These are phyloP conservation scores for Hypoxylon subgilvum DNA, from an alignment of 495 filamentous ascomycete species.

Conservation along the genomic window DNA sequence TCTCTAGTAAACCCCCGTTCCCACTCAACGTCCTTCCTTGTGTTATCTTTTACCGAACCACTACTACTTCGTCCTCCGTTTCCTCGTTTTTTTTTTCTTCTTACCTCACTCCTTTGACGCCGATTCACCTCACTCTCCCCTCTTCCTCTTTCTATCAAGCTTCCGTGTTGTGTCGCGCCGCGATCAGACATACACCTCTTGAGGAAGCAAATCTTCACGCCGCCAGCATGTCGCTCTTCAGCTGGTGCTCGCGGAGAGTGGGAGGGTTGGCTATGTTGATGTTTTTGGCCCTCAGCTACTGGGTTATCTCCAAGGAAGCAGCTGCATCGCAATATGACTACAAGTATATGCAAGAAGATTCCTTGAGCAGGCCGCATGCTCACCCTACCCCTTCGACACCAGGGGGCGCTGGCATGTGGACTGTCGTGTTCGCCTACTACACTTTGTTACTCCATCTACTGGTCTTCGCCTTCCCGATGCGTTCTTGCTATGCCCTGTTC, in stretches of 20 bases:
- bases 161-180: slow-evolving; percentile 15
- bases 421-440: slow-evolving; percentile 57
- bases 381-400: slow-evolving; percentile 35
- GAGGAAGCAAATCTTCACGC: slow-evolving; percentile 28
- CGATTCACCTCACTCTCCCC: slow-evolving; percentile 23
- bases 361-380: slow-evolving; percentile 46
- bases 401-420: slow-evolving; percentile 45
- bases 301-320: slow-evolving; percentile 54
- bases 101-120: slow-evolving; percentile 25
- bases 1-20: slow-evolving; percentile 23
- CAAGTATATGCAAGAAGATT: slow-evolving; percentile 52
- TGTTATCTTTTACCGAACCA: slow-evolving; percentile 33
- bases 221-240: slow-evolving; percentile 54
- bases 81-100: slow-evolving; percentile 15
- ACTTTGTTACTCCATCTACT: slow-evolving; percentile 59
- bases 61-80: slow-evolving; percentile 12
- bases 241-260: slow-evolving; percentile 54
- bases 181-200: slow-evolving; percentile 5
- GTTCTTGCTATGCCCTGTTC: slow-evolving; percentile 59
- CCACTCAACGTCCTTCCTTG: slow-evolving; percentile 34
- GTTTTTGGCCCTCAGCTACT: slow-evolving; percentile 52
- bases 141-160: slow-evolving; percentile 15
- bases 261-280: slow-evolving; percentile 57
- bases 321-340: slow-evolving; percentile 51
- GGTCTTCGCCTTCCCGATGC: slow-evolving; percentile 59